phyloP scores from a whole-genome alignment of 345 rosid species.

The Heritiera littoralis region DNA sequence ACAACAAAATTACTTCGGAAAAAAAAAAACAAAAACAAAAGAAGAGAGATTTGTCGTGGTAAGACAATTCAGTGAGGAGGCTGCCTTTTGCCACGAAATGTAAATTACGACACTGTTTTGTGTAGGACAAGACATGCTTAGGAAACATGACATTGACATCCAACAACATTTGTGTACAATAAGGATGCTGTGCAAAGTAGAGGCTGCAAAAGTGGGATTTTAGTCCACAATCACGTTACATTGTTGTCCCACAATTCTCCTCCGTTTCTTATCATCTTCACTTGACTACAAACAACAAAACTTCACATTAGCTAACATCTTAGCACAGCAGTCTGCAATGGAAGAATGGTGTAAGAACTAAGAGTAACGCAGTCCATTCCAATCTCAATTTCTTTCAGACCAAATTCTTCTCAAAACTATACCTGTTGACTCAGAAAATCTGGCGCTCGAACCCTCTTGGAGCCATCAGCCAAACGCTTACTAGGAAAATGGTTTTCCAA shows the following conservation, averaged over 20 bases:
- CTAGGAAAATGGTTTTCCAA: constrained; percentile 57
- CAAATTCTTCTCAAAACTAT: constrained; percentile 13
- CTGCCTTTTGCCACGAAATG: not conserved
- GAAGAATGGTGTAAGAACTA: not conserved
- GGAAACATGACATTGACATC: not conserved
- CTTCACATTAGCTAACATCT: constrained; percentile 1
- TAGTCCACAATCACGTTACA: constrained; percentile 51
- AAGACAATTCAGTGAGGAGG: not conserved
- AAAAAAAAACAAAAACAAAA: too few relatives aligned
- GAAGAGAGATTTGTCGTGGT: not conserved
- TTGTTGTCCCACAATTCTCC: constrained; percentile 28
- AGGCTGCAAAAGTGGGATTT: not conserved
- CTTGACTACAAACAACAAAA: constrained; percentile 35
- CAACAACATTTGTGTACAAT: not conserved
- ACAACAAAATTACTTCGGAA: not conserved
- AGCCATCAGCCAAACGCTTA: constrained; percentile 85
- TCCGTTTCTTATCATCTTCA: constrained; percentile 44
- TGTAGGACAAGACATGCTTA: not conserved
- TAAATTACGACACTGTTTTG: not conserved
- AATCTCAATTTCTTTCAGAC: constrained; percentile 3
- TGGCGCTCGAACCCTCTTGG: constrained; percentile 78
- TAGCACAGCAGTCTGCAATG: not conserved
- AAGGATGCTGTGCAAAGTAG: not conserved
- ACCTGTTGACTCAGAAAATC: constrained; percentile 61
- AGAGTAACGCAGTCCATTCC: not conserved